A percentile compares a stretch with the other conserved stretches of the same genome.
These are phyloP conservation scores for Chenopodium suecicum DNA, from an alignment of 148 eudicot species.

Conservation along the genomic window DNA sequence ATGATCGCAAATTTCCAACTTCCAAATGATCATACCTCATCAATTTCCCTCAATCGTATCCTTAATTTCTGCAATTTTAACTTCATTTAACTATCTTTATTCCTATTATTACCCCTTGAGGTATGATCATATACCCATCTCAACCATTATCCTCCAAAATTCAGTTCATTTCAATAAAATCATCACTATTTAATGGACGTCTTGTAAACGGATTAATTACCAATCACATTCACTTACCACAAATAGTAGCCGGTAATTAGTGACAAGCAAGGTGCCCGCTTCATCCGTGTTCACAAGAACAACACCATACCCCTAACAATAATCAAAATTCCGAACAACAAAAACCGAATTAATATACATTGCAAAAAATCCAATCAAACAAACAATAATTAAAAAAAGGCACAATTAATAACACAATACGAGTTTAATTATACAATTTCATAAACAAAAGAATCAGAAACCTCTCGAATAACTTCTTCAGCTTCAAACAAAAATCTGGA, in stretches of 20 bases:
- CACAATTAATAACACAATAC: background rate
- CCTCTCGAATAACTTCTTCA: slow-evolving; percentile 76
- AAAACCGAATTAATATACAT: background rate
- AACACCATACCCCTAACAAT: slow-evolving; percentile 45
- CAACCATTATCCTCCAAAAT: background rate
- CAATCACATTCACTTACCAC: slow-evolving; percentile 53
- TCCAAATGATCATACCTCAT: no score
- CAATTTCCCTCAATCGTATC: no score
- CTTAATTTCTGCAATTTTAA: no score
- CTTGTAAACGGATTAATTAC: no score
- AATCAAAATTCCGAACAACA: background rate
- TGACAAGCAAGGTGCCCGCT: slow-evolving; percentile 84
- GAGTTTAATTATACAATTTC: background rate
- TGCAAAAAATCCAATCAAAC: background rate
- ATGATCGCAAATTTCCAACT: no score
- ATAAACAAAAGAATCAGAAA: slow-evolving; percentile 21
- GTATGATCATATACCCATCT: no score
- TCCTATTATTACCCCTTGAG: no score
- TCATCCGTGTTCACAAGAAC: slow-evolving; percentile 89
- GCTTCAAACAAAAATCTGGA: slow-evolving; percentile 69
- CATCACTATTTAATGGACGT: background rate
- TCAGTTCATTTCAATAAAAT: background rate
- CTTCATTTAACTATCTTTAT: no score
- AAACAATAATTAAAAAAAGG: background rate
- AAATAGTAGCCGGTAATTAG: slow-evolving; percentile 88